Percentiles rank a stretch among this genome's conserved stretches.
These are phyloP conservation scores for Echinosophora koreensis DNA, from an alignment of 306 rosid species.

Conservation along the genomic window DNA sequence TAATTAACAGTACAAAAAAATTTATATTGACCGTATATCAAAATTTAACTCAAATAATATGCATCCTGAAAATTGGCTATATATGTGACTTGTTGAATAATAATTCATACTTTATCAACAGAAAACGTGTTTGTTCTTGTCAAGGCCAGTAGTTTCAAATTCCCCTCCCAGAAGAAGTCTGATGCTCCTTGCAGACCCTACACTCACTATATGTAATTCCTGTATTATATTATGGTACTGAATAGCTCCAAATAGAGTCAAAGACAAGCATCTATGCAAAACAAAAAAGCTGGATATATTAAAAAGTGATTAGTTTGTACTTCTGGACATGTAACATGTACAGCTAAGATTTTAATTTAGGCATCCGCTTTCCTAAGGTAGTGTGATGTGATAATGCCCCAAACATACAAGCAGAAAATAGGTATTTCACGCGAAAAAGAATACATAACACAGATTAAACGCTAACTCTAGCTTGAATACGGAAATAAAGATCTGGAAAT, in stretches of 20 bases:
- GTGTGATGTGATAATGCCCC: conserved; percentile 24
- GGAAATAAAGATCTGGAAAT: conserved; percentile 1
- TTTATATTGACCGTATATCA: too few relatives aligned
- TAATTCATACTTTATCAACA: too few relatives aligned
- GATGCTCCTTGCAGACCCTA: conserved; percentile 19
- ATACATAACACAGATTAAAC: conserved; percentile 2
- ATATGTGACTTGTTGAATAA: too few relatives aligned
- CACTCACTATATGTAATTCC: neutral
- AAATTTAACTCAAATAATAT: too few relatives aligned
- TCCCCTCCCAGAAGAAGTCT: neutral
- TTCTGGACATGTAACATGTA: conserved; percentile 14
- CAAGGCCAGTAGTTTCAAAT: too few relatives aligned
- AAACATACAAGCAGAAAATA: conserved; percentile 13
- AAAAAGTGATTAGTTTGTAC: conserved; percentile 15
- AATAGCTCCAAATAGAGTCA: conserved; percentile 43
- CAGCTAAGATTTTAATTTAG: conserved; percentile 26
- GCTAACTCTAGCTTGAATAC: neutral
- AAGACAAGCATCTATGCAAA: conserved; percentile 14
- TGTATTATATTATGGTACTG: conserved; percentile 8
- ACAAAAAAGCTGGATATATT: neutral
- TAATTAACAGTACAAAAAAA: too few relatives aligned
- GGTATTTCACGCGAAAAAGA: conserved; percentile 2
- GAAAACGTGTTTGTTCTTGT: too few relatives aligned
- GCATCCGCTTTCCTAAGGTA: conserved; percentile 4
- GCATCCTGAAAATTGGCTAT: too few relatives aligned